These are phyloP conservation scores for Leucocoprinus leucothites DNA, from an alignment of 768 basidiomycete species.

Conservation along the genomic window DNA sequence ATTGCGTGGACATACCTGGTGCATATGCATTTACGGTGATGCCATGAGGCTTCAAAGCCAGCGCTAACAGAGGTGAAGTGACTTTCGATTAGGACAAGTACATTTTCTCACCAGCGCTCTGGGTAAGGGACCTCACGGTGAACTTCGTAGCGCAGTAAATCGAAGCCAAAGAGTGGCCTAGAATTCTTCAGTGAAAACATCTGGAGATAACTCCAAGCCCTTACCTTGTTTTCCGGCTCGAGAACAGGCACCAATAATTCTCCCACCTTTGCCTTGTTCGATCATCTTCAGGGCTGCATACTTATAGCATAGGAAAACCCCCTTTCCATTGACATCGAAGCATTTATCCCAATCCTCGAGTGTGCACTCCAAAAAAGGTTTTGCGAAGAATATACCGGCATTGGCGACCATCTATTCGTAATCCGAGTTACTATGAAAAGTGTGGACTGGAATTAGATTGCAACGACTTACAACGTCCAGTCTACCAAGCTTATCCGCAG, in stretches of 20 bases:
- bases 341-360: constrained; percentile 28
- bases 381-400: constrained; percentile 28
- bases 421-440: neutral
- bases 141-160: constrained; percentile 38
- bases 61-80: constrained; percentile 6
- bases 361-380: constrained; percentile 18
- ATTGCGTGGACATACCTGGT: constrained; percentile 26
- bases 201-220: neutral
- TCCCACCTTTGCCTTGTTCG: constrained; percentile 38
- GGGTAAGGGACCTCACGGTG: constrained; percentile 38
- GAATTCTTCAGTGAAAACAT: neutral
- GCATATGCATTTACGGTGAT: constrained; percentile 35
- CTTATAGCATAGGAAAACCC: constrained; percentile 38
- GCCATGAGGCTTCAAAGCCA: constrained; percentile 20
- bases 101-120: constrained; percentile 25
- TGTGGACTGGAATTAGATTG: neutral
- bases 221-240: constrained; percentile 35
- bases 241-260: constrained; percentile 42
- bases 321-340: constrained; percentile 32
- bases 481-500: constrained; percentile 33
- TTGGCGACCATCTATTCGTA: constrained; percentile 34
- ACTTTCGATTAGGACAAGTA: no score
- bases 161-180: neutral
- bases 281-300: constrained; percentile 41
- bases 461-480: constrained; percentile 42